A percentile compares a stretch with the other conserved stretches of the same genome.
These are phyloP conservation scores for Neurospora sp. DNA, from an alignment of 495 filamentous ascomycete genomes.

Conservation along the genomic window DNA sequence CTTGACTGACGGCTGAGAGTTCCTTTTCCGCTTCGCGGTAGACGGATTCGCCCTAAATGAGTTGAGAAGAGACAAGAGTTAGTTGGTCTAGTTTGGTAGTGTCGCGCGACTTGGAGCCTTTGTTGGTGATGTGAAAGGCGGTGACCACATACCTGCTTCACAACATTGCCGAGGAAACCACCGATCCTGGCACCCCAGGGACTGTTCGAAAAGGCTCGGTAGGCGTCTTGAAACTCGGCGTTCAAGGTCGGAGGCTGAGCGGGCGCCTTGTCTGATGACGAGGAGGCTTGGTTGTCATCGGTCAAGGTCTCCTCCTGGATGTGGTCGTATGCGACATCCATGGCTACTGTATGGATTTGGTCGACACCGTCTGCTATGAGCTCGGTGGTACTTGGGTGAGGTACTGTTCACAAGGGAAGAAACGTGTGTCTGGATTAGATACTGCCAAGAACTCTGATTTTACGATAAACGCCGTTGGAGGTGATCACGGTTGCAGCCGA, in stretches of 20 bases:
- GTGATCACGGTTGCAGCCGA: neutral
- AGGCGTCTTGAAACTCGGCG: conserved; percentile 86
- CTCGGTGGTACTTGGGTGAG: neutral
- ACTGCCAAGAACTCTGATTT: neutral
- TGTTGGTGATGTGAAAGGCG: neutral
- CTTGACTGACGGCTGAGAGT: conserved; percentile 62
- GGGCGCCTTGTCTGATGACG: conserved; percentile 37
- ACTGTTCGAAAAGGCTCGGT: conserved; percentile 81
- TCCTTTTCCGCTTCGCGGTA: conserved; percentile 79
- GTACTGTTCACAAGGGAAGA: neutral
- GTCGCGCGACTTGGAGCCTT: neutral
- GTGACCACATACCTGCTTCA: conserved; percentile 57
- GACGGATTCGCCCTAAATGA: conserved; percentile 66
- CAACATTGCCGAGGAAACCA: conserved; percentile 78
- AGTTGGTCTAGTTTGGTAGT: neutral
- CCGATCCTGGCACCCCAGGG: conserved; percentile 87
- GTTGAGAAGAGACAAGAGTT: neutral
- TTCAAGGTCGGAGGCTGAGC: conserved; percentile 55
- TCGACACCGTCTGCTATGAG: neutral
- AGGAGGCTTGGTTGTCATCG: conserved; percentile 43
- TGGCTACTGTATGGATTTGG: conserved; percentile 26
- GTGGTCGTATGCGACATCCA: conserved; percentile 97
- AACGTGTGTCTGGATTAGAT: neutral
- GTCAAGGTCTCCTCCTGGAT: conserved; percentile 76
- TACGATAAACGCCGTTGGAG: neutral